phyloP scores from a whole-genome alignment of 306 rosid genomes.

The Oemleria cerasiformis region DNA sequence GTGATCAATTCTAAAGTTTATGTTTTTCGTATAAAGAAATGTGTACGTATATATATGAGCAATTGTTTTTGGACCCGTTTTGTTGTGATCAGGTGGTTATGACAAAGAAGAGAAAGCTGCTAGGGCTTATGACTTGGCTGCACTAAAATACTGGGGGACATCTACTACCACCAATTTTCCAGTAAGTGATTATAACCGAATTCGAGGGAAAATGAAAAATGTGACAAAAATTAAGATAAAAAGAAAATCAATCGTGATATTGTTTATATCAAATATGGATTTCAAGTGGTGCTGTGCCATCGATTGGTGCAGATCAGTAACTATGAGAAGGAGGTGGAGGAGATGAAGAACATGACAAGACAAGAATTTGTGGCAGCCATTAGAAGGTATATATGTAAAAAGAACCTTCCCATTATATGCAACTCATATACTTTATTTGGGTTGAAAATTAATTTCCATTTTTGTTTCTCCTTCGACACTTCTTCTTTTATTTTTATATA shows the following conservation, averaged over 20 bases:
- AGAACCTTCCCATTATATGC: no score
- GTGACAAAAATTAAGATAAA: background rate
- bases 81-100: slow-evolving; percentile 66
- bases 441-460: no score
- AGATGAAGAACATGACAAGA: slow-evolving; percentile 97
- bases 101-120: slow-evolving; percentile 99
- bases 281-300: background rate
- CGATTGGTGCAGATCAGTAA: slow-evolving; percentile 54
- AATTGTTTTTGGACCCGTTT: background rate
- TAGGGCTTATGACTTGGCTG: slow-evolving; percentile 97
- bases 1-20: background rate
- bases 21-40: background rate
- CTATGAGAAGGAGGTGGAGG: slow-evolving; percentile 95
- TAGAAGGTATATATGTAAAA: slow-evolving; percentile 58
- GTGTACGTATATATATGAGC: no score
- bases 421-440: no score
- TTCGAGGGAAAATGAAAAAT: background rate
- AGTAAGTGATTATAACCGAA: slow-evolving; percentile 27
- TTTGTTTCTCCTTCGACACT: background rate
- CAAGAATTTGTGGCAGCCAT: slow-evolving; percentile 99
- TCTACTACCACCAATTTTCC: slow-evolving; percentile 97
- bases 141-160: slow-evolving; percentile 96
- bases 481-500: no score
- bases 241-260: background rate
- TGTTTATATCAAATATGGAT: background rate